These are phyloP conservation scores for Citrus inodora DNA, from an alignment of 345 rosid species.

Conservation along the genomic window DNA sequence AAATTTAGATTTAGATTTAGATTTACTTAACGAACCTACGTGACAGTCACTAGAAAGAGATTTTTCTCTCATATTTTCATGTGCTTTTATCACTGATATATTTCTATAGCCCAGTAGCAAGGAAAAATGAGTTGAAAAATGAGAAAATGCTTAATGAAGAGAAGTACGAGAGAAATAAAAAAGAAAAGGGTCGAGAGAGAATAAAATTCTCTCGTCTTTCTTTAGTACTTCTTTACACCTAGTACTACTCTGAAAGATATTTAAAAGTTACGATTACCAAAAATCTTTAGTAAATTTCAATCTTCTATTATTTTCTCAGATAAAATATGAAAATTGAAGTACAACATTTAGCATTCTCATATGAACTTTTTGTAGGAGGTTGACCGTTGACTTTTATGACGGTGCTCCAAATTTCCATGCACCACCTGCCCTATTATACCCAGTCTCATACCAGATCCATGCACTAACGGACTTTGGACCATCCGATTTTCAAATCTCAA, in stretches of 20 bases:
- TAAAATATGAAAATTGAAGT: too few species aligned
- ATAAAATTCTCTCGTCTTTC: too few species aligned
- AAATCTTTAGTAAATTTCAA: too few species aligned
- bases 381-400: conserved; percentile 4
- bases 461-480: background rate
- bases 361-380: background rate
- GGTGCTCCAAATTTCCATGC: conserved; percentile 9
- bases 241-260: fast-evolving
- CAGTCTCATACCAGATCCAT: background rate
- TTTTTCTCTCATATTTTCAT: too few species aligned
- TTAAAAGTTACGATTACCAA: too few species aligned
- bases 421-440: background rate
- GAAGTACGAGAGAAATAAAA: fast-evolving
- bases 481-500: background rate
- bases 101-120: too few species aligned
- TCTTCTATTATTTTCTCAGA: fast-evolving
- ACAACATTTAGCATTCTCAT: too few species aligned
- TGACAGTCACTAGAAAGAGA: fast-evolving
- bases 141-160: fast-evolving
- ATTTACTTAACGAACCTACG: too few species aligned
- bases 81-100: too few species aligned
- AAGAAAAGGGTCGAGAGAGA: fast-evolving
- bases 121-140: too few species aligned
- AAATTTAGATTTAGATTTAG: too few species aligned
- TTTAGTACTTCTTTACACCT: fast-evolving